Base-by-base conservation (phyloP, 306 rosid species). In the Lathyrus aphaca region DNA sequence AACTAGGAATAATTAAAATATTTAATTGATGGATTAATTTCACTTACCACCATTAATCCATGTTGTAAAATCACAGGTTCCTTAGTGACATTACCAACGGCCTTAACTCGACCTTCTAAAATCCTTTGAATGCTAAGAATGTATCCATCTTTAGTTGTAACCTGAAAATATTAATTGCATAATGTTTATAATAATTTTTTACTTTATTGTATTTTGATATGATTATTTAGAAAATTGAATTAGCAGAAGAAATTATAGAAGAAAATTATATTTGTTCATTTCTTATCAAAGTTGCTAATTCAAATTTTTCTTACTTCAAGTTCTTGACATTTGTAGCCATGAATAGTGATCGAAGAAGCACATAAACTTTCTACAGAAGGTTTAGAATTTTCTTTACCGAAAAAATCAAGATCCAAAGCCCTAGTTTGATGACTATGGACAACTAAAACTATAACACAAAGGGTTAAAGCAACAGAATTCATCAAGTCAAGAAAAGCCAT, bases 321-420 rank as follows among this genome's bases (percentile, higher is more conserved):
- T 75, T 92, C 98, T 53, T 86, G 81, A 66, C 98, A 92, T 76
- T 82, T 66, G 82, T 92, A 92, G 72, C 98, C 98, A 60, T 82
- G 80, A 3, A 53, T 10, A 5, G 16, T 18, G 38, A 89, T 79
- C 0, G 73, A 38, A 60, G 92, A 66, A 15, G 86, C 78, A 40
- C 98, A 92, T 49, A 89, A 60, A n/a, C 89, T 86, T 25, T 43
- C 9, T 8, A 61, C 16, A 6, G 83, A 15, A 5, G 38, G 38
- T 6, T 0, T 32, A 32, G 38, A 1, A 7, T 32, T 32, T 32
- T 9, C 9, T 0, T 6, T 32, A 32, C 38, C 38, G 0, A 32
- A 32, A 32, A 32, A 32, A 1, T 2, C 38, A 6, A 1, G 38
- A 32, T 5, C 2, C 1, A 32, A 32, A 6, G 6, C 38, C 9